Conservation (phyloP, 208 protist species). For the Borovskyia barvae region DNA sequence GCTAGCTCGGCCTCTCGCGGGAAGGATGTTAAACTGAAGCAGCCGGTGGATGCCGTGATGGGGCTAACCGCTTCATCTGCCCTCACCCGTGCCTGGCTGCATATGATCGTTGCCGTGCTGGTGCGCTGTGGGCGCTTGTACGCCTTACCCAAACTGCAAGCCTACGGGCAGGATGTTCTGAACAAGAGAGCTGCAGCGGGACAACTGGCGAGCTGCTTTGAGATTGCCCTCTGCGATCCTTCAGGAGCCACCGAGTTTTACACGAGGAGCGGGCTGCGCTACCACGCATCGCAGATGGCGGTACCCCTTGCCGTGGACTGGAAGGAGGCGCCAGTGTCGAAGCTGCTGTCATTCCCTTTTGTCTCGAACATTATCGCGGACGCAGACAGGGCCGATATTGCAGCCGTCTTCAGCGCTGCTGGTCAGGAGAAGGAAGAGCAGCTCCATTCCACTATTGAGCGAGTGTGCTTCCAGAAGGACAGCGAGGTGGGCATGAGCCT, state of each 20-base stretch:
- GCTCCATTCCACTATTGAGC: slow-evolving; percentile 28
- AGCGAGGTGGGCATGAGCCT: slow-evolving; percentile 22
- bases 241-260: slow-evolving; percentile 17
- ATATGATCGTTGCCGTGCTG: slow-evolving; percentile 51
- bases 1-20: background rate
- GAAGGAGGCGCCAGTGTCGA: slow-evolving; percentile 36
- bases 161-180: slow-evolving; percentile 56
- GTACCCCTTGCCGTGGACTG: slow-evolving; percentile 20
- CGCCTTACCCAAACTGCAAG: slow-evolving; percentile 34
- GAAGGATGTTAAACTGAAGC: background rate
- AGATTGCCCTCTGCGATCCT: slow-evolving; percentile 13
- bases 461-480: slow-evolving; percentile 31
- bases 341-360: slow-evolving; percentile 46
- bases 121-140: slow-evolving; percentile 42
- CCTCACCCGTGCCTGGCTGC: slow-evolving; percentile 66
- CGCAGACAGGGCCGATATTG: slow-evolving; percentile 38
- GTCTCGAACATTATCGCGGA: slow-evolving; percentile 56
- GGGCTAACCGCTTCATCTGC: slow-evolving; percentile 18
- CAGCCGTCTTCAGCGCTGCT: slow-evolving; percentile 29
- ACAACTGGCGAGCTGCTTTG: slow-evolving; percentile 49
- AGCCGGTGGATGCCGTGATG: slow-evolving; percentile 8
- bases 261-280: slow-evolving; percentile 33
- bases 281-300: slow-evolving; percentile 24
- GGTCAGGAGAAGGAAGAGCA: slow-evolving; percentile 18
- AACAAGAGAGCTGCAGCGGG: slow-evolving; percentile 30